A percentile compares a stretch with the other conserved stretches of the same genome.
Conservation (phyloP, 2,329 filamentous ascomycete genomes). For the Neurospora sp. region DNA sequence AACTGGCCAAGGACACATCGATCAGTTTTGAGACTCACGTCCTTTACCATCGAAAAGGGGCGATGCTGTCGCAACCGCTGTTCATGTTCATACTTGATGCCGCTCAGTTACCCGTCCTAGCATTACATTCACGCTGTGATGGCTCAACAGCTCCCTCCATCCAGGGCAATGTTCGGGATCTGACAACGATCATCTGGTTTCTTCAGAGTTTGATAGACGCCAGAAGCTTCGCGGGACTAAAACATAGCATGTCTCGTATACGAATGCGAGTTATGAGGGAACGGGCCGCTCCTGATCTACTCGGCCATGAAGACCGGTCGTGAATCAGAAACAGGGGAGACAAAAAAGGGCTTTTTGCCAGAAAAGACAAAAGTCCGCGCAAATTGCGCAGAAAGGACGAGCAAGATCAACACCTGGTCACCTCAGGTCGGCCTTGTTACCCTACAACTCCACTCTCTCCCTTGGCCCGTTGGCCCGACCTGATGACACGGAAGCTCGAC, state of each 20-base stretch:
- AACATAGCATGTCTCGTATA: not conserved
- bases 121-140: not conserved
- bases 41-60: not conserved
- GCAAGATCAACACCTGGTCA: conserved; percentile 9
- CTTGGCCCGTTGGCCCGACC: conserved; percentile 9
- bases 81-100: not conserved
- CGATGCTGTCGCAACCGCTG: not conserved
- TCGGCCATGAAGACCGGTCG: conserved; percentile 1
- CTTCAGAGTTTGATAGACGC: not conserved
- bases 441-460: conserved; percentile 5
- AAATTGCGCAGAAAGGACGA: not conserved
- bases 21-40: not conserved
- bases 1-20: not conserved
- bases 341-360: conserved; percentile 3
- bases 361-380: not conserved
- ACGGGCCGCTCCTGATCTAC: conserved; percentile 16
- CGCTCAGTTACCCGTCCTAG: not conserved
- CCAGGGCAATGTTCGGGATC: not conserved
- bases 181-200: not conserved
- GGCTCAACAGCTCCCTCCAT: not conserved
- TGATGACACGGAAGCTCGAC: not conserved
- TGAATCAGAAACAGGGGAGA: conserved; percentile 1
- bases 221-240: not conserved
- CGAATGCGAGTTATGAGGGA: conserved; percentile 5
- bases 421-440: conserved; percentile 12